A percentile compares a stretch with the other conserved stretches of the same genome.
Evolutionary conservation across 2,329 filamentous ascomycete species (phyloP).

Genomic region (Penicillium italicum): DNA sequence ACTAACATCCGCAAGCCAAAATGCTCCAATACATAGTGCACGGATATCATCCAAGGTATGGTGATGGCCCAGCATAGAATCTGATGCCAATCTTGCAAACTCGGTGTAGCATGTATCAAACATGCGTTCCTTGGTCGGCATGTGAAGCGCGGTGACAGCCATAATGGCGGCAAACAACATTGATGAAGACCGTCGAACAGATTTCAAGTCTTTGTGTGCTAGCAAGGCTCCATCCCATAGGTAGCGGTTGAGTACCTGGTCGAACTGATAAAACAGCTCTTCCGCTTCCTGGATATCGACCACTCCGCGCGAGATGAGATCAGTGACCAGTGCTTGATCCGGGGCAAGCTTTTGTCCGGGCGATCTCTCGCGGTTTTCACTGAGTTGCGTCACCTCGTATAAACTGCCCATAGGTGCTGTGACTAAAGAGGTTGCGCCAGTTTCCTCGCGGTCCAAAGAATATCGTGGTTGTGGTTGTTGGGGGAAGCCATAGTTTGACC

Average conservation of each 20-base stretch:
- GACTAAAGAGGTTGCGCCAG: conserved; percentile 35
- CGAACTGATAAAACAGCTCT: conserved; percentile 41
- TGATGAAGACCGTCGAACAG: conserved; percentile 48
- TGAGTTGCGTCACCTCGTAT: conserved; percentile 48
- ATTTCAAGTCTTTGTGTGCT: conserved; percentile 46
- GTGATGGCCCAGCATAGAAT: conserved; percentile 52
- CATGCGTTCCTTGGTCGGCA: conserved; percentile 44
- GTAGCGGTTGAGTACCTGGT: conserved; percentile 42
- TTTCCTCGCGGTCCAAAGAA: conserved; percentile 37
- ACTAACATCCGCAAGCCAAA: conserved; percentile 55
- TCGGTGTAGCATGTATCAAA: conserved; percentile 52
- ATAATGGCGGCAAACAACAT: conserved; percentile 44
- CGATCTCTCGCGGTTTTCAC: conserved; percentile 36
- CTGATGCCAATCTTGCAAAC: conserved; percentile 51
- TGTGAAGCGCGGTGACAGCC: conserved; percentile 51
- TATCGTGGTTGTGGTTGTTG: conserved; percentile 30
- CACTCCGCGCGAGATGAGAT: conserved; percentile 51
- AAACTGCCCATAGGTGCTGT: conserved; percentile 48
- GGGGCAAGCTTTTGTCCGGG: conserved; percentile 31
- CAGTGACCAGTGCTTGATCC: conserved; percentile 39
- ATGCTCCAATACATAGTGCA: conserved; percentile 53
- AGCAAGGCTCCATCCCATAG: conserved; percentile 45
- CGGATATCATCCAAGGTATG: conserved; percentile 52
- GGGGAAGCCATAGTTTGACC: conserved; percentile 22
- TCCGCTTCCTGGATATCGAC: conserved; percentile 45